These are phyloP conservation scores for Rhododendron henanense DNA, from an alignment of 148 eudicot species.

Conservation along the genomic window DNA sequence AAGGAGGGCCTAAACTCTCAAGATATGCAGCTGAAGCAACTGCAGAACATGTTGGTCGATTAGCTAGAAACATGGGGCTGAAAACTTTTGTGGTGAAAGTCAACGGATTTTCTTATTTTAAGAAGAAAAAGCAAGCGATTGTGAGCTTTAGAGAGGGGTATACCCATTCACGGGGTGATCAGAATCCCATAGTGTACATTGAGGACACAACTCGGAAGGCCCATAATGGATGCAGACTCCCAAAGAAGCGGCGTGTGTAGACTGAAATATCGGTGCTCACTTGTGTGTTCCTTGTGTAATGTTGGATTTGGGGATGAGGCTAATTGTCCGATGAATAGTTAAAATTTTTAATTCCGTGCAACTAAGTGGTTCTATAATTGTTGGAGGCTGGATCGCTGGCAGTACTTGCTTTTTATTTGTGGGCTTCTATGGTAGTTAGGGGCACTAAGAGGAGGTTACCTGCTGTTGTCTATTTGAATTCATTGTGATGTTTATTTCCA, in stretches of 20 bases:
- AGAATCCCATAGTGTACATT: constrained; percentile 56
- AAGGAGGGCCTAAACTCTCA: constrained; percentile 59
- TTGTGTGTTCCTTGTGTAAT: neutral
- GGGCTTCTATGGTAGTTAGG: neutral
- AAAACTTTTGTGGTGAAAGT: constrained; percentile 83
- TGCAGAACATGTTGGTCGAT: constrained; percentile 80
- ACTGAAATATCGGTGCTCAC: neutral
- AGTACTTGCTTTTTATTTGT: neutral
- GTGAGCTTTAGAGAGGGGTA: constrained; percentile 79
- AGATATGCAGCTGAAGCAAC: constrained; percentile 79
- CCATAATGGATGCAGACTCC: constrained; percentile 86
- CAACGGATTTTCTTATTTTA: constrained; percentile 72
- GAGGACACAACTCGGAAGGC: constrained; percentile 90
- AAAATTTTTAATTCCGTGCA: neutral
- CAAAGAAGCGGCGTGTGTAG: constrained; percentile 61
- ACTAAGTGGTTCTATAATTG: neutral
- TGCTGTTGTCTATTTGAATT: neutral
- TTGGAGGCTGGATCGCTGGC: neutral
- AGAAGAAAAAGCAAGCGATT: constrained; percentile 81
- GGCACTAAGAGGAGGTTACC: neutral
- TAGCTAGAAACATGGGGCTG: constrained; percentile 53
- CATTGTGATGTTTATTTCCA: neutral
- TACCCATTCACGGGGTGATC: constrained; percentile 49
- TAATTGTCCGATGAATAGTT: neutral
- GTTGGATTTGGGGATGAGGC: constrained; percentile 10